phyloP scores from a whole-genome alignment of 768 basidiomycete species.

The Boletus eberwhitei region DNA sequence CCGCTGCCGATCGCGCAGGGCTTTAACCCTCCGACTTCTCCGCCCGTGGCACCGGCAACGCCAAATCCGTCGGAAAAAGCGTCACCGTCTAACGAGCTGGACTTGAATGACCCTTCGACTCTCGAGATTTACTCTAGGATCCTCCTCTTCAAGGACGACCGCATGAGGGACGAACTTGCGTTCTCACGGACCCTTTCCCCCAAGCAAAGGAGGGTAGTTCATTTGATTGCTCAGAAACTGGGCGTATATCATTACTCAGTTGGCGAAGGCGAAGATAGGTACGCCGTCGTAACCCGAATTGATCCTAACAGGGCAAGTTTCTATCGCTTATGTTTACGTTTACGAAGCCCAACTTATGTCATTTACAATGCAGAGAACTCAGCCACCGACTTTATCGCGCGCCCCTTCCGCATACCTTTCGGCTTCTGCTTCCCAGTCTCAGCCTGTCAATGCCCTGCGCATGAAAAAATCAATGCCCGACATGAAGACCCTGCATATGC shows the following conservation, averaged over 20 bases:
- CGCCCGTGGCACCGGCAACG: slow-evolving; percentile 54
- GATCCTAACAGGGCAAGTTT: slow-evolving; percentile 73
- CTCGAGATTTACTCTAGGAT: slow-evolving; percentile 97
- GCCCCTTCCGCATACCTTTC: slow-evolving; percentile 79
- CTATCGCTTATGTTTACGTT: slow-evolving; percentile 18
- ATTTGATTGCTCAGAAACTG: slow-evolving; percentile 94
- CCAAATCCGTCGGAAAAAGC: slow-evolving; percentile 66
- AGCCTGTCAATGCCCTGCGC: slow-evolving; percentile 56
- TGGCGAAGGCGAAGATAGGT: slow-evolving; percentile 89
- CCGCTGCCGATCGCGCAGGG: slow-evolving; percentile 39
- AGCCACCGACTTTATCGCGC: slow-evolving; percentile 64
- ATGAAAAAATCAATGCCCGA: slow-evolving; percentile 99
- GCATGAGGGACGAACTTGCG: slow-evolving; percentile 94
- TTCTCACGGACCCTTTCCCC: slow-evolving; percentile 86
- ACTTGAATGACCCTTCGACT: slow-evolving; percentile 93
- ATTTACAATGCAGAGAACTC: slow-evolving; percentile 35
- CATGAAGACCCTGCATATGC: slow-evolving; percentile 81
- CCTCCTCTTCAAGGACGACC: slow-evolving; percentile 95
- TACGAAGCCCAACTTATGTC: slow-evolving; percentile 12
- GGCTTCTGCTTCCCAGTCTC: slow-evolving; percentile 44
- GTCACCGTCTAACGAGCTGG: slow-evolving; percentile 67
- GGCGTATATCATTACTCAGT: slow-evolving; percentile 93
- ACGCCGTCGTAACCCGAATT: slow-evolving; percentile 91
- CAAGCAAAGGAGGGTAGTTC: slow-evolving; percentile 88
- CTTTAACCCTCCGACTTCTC: slow-evolving; percentile 45